Evolutionary conservation across 1,284 basidiomycete species (phyloP).

Genomic region (Phaffia rhodozyma): DNA sequence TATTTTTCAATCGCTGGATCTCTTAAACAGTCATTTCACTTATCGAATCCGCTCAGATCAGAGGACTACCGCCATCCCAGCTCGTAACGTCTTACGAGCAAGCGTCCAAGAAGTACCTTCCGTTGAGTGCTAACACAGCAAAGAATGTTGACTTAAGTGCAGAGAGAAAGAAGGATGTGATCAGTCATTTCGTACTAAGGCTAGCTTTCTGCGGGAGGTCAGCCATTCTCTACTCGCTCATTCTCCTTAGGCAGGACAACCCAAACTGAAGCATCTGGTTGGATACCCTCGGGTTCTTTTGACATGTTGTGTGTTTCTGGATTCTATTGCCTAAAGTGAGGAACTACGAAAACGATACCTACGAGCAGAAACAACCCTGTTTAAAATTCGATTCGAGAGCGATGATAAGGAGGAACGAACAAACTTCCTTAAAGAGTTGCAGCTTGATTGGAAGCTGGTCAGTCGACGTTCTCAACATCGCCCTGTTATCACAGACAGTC

Average conservation of each 20-base stretch:
- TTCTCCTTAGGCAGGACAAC: background rate
- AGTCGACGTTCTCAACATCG: constrained; percentile 22
- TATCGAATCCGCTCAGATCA: constrained; percentile 83
- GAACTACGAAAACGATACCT: constrained; percentile 82
- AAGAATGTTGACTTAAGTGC: constrained; percentile 41
- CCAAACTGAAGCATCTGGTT: too few species aligned
- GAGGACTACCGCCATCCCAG: constrained; percentile 68
- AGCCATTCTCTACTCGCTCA: constrained; percentile 34
- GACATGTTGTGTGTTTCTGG: background rate
- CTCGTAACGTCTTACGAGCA: constrained; percentile 49
- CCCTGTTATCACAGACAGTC: background rate
- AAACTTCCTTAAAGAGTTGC: constrained; percentile 59
- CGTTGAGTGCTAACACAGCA: constrained; percentile 52
- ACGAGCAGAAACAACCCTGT: constrained; percentile 76
- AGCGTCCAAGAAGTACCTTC: constrained; percentile 60
- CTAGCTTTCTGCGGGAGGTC: constrained; percentile 93
- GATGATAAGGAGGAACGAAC: constrained; percentile 53
- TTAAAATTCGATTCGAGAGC: constrained; percentile 68
- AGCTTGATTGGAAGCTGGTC: constrained; percentile 67
- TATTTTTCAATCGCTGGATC: background rate
- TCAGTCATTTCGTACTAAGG: constrained; percentile 88
- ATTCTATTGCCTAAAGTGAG: constrained; percentile 47
- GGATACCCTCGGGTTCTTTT: too few species aligned
- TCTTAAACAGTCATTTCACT: constrained; percentile 59
- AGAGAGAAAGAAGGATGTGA: constrained; percentile 73